Percentiles rank a stretch among this genome's conserved stretches.
phyloP scores from a whole-genome alignment of 345 rosid species.

The Moricandia arvensis region DNA sequence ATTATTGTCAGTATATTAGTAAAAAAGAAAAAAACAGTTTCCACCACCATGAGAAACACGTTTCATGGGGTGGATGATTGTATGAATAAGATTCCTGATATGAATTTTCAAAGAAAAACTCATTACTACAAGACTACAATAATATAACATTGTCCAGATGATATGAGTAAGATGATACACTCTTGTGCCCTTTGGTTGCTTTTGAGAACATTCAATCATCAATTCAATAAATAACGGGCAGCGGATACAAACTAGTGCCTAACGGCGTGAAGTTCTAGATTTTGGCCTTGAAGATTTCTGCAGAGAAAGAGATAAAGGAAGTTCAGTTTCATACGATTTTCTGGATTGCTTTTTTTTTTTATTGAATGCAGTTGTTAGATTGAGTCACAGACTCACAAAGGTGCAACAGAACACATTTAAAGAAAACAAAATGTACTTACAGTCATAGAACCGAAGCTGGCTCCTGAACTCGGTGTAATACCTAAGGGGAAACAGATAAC shows the following conservation, averaged over 20 bases:
- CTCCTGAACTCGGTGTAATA: conserved; percentile 63
- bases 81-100: conserved; percentile 15
- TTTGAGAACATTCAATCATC: conserved; percentile 10
- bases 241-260: conserved; percentile 16
- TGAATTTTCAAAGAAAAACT: no score
- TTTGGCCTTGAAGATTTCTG: conserved; percentile 86
- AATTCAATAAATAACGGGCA: background rate
- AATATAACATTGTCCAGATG: conserved; percentile 12
- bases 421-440: conserved; percentile 50
- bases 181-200: background rate
- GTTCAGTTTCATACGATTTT: conserved; percentile 3
- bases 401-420: conserved; percentile 12
- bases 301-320: conserved; percentile 14
- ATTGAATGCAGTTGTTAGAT: conserved; percentile 1
- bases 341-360: conserved; percentile 39
- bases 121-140: background rate
- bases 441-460: conserved; percentile 78
- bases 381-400: background rate
- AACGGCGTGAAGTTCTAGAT: conserved; percentile 74
- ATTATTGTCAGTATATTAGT: background rate
- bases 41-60: background rate
- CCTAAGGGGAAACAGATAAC: conserved; percentile 41
- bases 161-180: background rate
- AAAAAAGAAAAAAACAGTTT: background rate
- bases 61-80: background rate